phyloP scores from a whole-genome alignment of 208 protist genomes.

The Trypanosoma conorhini region DNA sequence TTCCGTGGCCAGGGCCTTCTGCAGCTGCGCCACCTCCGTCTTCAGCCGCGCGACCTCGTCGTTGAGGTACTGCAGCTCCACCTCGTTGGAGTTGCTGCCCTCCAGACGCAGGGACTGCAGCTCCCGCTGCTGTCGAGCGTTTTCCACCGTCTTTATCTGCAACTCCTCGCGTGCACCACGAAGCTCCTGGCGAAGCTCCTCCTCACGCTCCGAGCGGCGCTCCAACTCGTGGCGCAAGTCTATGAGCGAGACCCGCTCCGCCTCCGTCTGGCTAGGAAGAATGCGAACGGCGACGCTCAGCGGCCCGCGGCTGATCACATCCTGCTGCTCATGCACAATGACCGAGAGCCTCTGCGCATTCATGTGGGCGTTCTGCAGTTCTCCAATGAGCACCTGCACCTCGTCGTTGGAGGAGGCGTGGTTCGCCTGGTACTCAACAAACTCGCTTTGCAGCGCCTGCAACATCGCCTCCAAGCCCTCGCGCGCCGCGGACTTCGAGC shows the following conservation, averaged over 20 bases:
- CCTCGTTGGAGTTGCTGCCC: slow-evolving; percentile 1
- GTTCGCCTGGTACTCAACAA: slow-evolving; percentile 63
- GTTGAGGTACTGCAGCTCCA: slow-evolving; percentile 26
- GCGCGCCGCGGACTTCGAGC: slow-evolving; percentile 58
- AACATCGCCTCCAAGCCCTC: slow-evolving; percentile 67
- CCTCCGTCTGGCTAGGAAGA: slow-evolving; percentile 32
- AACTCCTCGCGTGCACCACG: slow-evolving; percentile 18
- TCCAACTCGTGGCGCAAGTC: slow-evolving; percentile 53
- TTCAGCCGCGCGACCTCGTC: slow-evolving; percentile 43
- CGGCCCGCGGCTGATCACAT: slow-evolving; percentile 51
- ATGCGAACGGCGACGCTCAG: slow-evolving; percentile 44
- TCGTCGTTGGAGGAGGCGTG: slow-evolving; percentile 85
- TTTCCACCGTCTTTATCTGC: slow-evolving; percentile 24
- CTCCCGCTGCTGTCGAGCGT: slow-evolving; percentile 27
- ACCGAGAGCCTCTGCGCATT: slow-evolving; percentile 60
- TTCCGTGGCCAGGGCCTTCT: slow-evolving; percentile 42
- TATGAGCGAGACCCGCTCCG: slow-evolving; percentile 28
- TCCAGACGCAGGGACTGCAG: slow-evolving; percentile 18
- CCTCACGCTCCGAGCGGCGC: slow-evolving; percentile 32
- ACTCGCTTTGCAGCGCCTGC: slow-evolving; percentile 73
- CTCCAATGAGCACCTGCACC: slow-evolving; percentile 66
- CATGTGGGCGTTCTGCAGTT: slow-evolving; percentile 56
- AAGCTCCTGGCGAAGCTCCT: slow-evolving; percentile 34
- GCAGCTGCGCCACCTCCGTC: slow-evolving; percentile 38
- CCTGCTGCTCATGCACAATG: slow-evolving; percentile 64